phyloP scores from a whole-genome alignment of 208 protist genomes.

The Phytomonas francai region DNA sequence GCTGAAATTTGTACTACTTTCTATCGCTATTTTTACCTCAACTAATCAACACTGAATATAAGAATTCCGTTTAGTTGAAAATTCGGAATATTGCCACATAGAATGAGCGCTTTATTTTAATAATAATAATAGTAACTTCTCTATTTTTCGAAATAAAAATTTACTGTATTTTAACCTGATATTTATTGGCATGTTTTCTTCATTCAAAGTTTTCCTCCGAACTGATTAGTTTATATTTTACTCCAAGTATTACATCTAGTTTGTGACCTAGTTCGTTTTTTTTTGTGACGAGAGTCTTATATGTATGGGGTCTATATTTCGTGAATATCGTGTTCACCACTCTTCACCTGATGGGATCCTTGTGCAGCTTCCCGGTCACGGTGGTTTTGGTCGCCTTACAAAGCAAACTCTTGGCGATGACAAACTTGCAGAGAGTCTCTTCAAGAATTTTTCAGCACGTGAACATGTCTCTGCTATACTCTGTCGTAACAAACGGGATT shows the following conservation, averaged over 20 bases:
- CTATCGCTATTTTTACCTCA: neutral
- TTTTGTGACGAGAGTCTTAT: slow-evolving; percentile 5
- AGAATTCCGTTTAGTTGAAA: neutral
- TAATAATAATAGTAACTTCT: neutral
- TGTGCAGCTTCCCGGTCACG: slow-evolving; percentile 57
- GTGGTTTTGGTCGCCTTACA: slow-evolving; percentile 73
- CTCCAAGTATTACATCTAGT: neutral
- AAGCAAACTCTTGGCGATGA: slow-evolving; percentile 62
- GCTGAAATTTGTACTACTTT: neutral
- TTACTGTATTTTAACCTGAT: neutral
- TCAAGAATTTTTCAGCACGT: slow-evolving; percentile 49
- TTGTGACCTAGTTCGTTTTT: neutral
- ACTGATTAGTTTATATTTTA: slow-evolving; percentile 2
- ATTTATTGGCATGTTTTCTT: neutral
- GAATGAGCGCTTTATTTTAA: neutral
- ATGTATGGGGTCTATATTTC: slow-evolving; percentile 18
- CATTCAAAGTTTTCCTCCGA: neutral
- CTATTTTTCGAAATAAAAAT: neutral
- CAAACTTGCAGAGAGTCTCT: slow-evolving; percentile 47
- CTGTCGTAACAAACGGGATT: slow-evolving; percentile 43
- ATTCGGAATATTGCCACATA: neutral
- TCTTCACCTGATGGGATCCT: slow-evolving; percentile 55
- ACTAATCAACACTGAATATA: neutral
- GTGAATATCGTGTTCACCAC: slow-evolving; percentile 79
- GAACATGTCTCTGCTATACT: slow-evolving; percentile 41